These are phyloP conservation scores for Xenosphaeropsis pyriputrescens DNA, from an alignment of 2,329 filamentous ascomycete species.

Conservation along the genomic window DNA sequence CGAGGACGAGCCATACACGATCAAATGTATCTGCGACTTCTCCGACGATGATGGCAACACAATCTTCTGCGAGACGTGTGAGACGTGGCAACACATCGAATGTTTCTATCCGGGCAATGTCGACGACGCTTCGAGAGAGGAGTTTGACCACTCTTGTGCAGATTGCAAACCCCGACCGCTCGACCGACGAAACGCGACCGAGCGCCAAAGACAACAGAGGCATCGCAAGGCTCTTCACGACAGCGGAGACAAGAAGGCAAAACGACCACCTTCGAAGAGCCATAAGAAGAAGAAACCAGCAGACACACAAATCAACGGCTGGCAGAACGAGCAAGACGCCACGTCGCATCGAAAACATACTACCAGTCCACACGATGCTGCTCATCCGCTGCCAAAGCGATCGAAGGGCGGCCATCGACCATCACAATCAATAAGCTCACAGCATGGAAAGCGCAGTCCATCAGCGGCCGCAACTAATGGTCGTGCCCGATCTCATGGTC, in stretches of 20 bases:
- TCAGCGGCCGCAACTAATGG: constrained; percentile 46
- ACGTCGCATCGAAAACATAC: constrained; percentile 29
- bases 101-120: constrained; percentile 78
- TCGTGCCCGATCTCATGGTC: constrained; percentile 37
- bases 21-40: constrained; percentile 95
- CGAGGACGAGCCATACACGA: constrained; percentile 77
- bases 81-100: constrained; percentile 96
- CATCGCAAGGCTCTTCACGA: constrained; percentile 30
- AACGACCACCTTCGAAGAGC: constrained; percentile 63
- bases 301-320: constrained; percentile 54
- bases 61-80: constrained; percentile 89
- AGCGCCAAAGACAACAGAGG: constrained; percentile 51
- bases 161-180: constrained; percentile 72
- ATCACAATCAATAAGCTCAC: constrained; percentile 61
- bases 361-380: constrained; percentile 27
- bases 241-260: constrained; percentile 52
- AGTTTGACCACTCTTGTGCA: constrained; percentile 71
- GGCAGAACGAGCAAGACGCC: constrained; percentile 34
- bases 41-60: constrained; percentile 94
- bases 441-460: constrained; percentile 48
- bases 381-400: constrained; percentile 53
- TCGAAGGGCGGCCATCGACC: constrained; percentile 69
- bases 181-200: constrained; percentile 60
- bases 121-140: constrained; percentile 54
- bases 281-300: constrained; percentile 83